Evolutionary conservation across 1,139 yeast genomes (phyloP).

Genomic region (Lodderomyces theae): DNA sequence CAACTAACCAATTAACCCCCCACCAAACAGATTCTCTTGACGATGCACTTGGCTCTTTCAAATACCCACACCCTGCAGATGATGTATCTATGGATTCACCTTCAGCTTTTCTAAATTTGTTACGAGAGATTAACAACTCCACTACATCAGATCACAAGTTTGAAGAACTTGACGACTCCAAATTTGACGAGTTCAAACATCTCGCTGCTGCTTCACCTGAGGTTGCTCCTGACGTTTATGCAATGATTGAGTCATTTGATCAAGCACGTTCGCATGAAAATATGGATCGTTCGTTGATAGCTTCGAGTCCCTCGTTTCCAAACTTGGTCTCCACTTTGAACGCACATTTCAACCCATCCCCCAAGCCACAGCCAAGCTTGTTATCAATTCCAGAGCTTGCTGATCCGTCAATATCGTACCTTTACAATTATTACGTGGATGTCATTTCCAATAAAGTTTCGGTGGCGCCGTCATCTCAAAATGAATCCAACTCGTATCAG

Average conservation of each 20-base stretch:
- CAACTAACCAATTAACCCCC: too few relatives aligned
- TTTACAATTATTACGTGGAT: constrained; percentile 67
- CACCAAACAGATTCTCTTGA: not conserved
- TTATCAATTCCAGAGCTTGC: constrained; percentile 20
- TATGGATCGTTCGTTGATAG: not conserved
- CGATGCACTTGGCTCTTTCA: constrained; percentile 1
- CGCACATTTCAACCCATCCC: constrained; percentile 15
- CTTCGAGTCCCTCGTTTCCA: constrained; percentile 9
- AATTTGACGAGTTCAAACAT: constrained; percentile 10
- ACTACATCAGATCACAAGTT: constrained; percentile 5
- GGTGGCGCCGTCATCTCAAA: constrained; percentile 55
- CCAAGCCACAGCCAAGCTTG: constrained; percentile 17
- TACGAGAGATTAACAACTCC: constrained; percentile 19
- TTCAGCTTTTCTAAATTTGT: constrained; percentile 19
- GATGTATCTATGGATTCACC: constrained; percentile 15
- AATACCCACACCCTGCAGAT: not conserved
- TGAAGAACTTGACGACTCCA: constrained; percentile 8
- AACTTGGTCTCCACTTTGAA: constrained; percentile 21
- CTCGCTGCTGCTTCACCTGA: not conserved
- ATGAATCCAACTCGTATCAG: constrained; percentile 62
- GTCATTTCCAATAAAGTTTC: constrained; percentile 57
- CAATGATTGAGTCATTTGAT: constrained; percentile 9
- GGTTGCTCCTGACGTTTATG: constrained; percentile 11
- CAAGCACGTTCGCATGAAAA: constrained; percentile 1
- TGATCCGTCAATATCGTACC: constrained; percentile 22